Percentiles rank a stretch among this genome's conserved stretches.
phyloP scores from a whole-genome alignment of 1,284 basidiomycete species.

The Chondrostereum purpureum region DNA sequence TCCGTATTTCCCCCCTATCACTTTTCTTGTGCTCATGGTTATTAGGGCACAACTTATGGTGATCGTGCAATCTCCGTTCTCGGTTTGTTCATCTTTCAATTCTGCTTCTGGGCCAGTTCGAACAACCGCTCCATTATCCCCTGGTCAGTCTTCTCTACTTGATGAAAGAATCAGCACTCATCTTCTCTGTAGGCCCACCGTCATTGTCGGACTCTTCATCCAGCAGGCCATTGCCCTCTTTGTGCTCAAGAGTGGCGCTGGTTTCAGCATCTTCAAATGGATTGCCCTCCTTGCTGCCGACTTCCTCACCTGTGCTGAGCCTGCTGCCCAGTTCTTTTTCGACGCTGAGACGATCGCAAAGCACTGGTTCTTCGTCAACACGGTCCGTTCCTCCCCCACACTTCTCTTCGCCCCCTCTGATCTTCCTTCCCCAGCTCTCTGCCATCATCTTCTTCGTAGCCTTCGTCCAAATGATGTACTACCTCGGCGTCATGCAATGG shows the following conservation, averaged over 20 bases:
- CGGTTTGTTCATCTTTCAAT: conserved; percentile 73
- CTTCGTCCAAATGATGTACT: conserved; percentile 83
- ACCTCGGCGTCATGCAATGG: conserved; percentile 87
- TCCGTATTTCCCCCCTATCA: conserved; percentile 24
- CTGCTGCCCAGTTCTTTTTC: conserved; percentile 77
- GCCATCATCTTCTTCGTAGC: conserved; percentile 86
- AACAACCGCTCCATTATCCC: conserved; percentile 54
- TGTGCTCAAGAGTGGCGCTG: conserved; percentile 76
- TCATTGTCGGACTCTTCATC: conserved; percentile 78
- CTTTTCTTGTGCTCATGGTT: conserved; percentile 6
- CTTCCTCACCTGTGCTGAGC: conserved; percentile 57
- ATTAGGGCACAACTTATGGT: conserved; percentile 58
- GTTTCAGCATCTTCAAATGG: conserved; percentile 78
- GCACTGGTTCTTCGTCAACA: conserved; percentile 79
- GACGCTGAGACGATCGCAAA: conserved; percentile 51
- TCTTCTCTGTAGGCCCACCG: conserved; percentile 52
- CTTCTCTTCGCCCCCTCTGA: conserved; percentile 1
- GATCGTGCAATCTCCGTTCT: conserved; percentile 79
- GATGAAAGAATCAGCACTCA: not conserved
- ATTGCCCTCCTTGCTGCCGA: conserved; percentile 70
- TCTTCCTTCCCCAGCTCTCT: conserved; percentile 38
- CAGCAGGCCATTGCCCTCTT: conserved; percentile 84
- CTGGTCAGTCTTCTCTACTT: conserved; percentile 39
- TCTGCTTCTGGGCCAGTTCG: conserved; percentile 61
- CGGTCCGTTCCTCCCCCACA: conserved; percentile 32